Percentiles rank a stretch among this genome's conserved stretches.
phyloP scores from a whole-genome alignment of 805 yeast genomes.

The Nakazawaea wyomingensis region DNA sequence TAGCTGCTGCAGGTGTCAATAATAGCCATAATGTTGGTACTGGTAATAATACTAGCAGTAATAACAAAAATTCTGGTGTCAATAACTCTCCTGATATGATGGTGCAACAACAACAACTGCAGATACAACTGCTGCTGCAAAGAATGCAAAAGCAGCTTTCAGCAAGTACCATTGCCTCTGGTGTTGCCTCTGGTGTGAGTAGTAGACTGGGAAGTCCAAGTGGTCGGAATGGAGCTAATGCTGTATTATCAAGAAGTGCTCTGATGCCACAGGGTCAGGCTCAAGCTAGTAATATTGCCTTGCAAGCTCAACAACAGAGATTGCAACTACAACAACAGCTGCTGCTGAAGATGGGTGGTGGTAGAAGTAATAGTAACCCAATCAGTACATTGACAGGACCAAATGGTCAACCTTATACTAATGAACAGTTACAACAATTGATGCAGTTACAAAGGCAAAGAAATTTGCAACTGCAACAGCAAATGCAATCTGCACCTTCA shows the following conservation, averaged over 20 bases:
- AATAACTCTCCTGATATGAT: conserved; percentile 10
- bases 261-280: not conserved
- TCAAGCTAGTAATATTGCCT: conserved; percentile 7
- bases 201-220: conserved; percentile 2
- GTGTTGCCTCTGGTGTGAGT: conserved; percentile 6
- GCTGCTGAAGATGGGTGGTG: conserved; percentile 9
- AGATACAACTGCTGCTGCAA: conserved; percentile 14
- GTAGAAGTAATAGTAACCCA: conserved; percentile 11
- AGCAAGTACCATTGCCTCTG: not conserved
- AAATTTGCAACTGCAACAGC: conserved; percentile 32
- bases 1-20: conserved; percentile 9
- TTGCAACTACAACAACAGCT: conserved; percentile 12
- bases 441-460: conserved; percentile 49
- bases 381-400: conserved; percentile 40
- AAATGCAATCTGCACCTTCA: conserved; percentile 13
- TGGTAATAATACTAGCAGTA: not conserved
- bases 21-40: too few species aligned
- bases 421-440: conserved; percentile 56
- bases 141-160: conserved; percentile 4
- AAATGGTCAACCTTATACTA: conserved; percentile 52
- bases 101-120: conserved; percentile 14
- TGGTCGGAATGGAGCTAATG: too few species aligned
- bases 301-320: conserved; percentile 14
- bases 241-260: not conserved
- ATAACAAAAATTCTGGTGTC: conserved; percentile 8